phyloP scores from a whole-genome alignment of 2,329 filamentous ascomycete species.

The Didymella glomerata region DNA sequence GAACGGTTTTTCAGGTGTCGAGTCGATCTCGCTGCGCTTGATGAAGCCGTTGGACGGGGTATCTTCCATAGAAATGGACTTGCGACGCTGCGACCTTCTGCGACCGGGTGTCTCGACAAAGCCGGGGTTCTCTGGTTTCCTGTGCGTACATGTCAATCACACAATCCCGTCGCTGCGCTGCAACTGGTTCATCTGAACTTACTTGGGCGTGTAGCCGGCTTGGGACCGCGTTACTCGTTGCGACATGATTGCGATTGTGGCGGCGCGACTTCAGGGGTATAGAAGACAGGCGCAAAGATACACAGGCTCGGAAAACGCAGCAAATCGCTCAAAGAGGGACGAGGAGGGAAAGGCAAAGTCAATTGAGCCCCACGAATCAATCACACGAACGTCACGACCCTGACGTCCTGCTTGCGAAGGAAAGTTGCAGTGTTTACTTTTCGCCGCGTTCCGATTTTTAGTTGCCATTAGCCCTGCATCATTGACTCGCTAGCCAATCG shows the following conservation, averaged over 20 bases:
- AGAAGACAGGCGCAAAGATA: neutral
- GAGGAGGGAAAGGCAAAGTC: constrained; percentile 2
- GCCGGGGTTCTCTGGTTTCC: constrained; percentile 54
- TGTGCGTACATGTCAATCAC: constrained; percentile 41
- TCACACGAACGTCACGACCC: constrained; percentile 4
- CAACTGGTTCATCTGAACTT: constrained; percentile 27
- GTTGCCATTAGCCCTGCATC: constrained; percentile 17
- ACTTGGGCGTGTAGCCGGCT: constrained; percentile 60
- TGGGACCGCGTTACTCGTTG: constrained; percentile 57
- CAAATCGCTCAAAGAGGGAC: constrained; percentile 2
- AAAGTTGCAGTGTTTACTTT: constrained; percentile 20
- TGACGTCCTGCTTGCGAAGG: constrained; percentile 6
- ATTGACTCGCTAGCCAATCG: constrained; percentile 20
- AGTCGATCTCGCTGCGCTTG: constrained; percentile 20
- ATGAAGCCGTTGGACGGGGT: constrained; percentile 37
- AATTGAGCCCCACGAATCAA: neutral
- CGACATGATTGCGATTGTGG: constrained; percentile 41
- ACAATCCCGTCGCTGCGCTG: neutral
- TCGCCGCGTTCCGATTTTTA: constrained; percentile 24
- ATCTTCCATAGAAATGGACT: constrained; percentile 46
- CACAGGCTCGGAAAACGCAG: constrained; percentile 1
- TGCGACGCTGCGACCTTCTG: constrained; percentile 53
- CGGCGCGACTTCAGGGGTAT: constrained; percentile 13
- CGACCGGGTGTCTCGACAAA: constrained; percentile 61
- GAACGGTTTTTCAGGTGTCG: constrained; percentile 2